These are phyloP conservation scores for Hypomontagnella monticulosa DNA, from an alignment of 495 filamentous ascomycete genomes.

Conservation along the genomic window DNA sequence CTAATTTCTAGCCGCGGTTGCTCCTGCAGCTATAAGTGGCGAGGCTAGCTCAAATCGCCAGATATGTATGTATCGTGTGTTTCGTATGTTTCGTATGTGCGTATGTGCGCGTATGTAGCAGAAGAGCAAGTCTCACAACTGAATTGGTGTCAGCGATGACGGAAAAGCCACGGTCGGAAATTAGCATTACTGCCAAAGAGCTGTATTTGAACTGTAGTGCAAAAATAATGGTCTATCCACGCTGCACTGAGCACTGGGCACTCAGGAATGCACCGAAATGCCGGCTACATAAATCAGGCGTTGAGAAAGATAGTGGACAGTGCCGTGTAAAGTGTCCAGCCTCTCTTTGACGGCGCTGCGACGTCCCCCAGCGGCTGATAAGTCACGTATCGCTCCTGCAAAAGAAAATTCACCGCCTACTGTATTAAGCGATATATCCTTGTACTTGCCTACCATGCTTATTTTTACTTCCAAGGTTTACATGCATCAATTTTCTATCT, in stretches of 20 bases:
- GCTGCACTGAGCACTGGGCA: no score
- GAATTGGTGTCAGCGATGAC: neutral
- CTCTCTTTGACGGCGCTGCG: slow-evolving; percentile 13
- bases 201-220: no score
- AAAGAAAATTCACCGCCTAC: slow-evolving; percentile 45
- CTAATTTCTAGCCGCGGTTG: no score
- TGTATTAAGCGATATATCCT: slow-evolving; percentile 12
- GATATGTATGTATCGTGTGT: no score
- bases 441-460: neutral
- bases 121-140: no score
- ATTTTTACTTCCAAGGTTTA: neutral
- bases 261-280: no score
- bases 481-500: slow-evolving; percentile 23
- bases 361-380: slow-evolving; percentile 34
- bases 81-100: neutral
- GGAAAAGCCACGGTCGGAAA: neutral
- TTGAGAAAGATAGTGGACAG: neutral
- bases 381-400: slow-evolving; percentile 19
- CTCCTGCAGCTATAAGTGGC: no score
- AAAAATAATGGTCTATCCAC: no score
- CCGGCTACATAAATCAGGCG: neutral
- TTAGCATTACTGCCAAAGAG: neutral
- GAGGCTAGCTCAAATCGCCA: no score
- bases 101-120: neutral
- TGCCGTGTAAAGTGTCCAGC: slow-evolving; percentile 4